phyloP scores from a whole-genome alignment of 192 early-diverging fungal species.

The Podila epigama region DNA sequence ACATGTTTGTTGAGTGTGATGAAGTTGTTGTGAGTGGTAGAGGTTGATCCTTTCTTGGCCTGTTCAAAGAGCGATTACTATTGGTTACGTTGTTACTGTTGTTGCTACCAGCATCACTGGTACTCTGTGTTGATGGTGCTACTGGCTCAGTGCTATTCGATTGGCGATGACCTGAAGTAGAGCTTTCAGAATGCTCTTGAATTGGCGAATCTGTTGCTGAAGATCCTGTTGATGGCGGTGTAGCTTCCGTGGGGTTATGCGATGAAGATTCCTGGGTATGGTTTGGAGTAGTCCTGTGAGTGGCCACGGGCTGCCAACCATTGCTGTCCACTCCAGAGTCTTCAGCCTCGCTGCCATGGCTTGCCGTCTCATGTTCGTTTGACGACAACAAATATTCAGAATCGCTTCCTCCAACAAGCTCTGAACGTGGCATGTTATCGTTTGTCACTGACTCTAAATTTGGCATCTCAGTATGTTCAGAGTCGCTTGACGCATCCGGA shows the following conservation, averaged over 20 bases:
- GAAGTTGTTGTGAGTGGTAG: constrained; percentile 12
- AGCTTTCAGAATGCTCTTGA: not conserved
- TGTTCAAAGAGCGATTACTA: not conserved
- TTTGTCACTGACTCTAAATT: constrained; percentile 3
- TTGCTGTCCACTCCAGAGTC: constrained; percentile 43
- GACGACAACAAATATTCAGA: not conserved
- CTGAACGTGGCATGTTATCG: not conserved
- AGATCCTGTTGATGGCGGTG: not conserved
- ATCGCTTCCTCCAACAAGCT: not conserved
- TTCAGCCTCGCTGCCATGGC: constrained; percentile 32
- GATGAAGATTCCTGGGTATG: not conserved
- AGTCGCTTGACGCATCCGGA: too few relatives aligned
- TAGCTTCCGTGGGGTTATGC: not conserved
- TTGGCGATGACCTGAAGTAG: not conserved
- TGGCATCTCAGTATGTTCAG: too few relatives aligned
- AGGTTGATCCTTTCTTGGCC: constrained; percentile 32
- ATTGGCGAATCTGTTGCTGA: not conserved
- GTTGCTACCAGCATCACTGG: not conserved
- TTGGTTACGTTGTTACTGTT: not conserved
- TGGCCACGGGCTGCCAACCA: constrained; percentile 11
- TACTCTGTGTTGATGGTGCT: not conserved
- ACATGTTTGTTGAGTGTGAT: constrained; percentile 2
- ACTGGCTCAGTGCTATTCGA: not conserved
- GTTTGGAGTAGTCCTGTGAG: not conserved
- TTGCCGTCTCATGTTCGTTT: not conserved